A percentile compares a stretch with the other conserved stretches of the same genome.
Conservation (phyloP, 2,329 filamentous ascomycete species). For the Pseudogymnoascus sp. region DNA sequence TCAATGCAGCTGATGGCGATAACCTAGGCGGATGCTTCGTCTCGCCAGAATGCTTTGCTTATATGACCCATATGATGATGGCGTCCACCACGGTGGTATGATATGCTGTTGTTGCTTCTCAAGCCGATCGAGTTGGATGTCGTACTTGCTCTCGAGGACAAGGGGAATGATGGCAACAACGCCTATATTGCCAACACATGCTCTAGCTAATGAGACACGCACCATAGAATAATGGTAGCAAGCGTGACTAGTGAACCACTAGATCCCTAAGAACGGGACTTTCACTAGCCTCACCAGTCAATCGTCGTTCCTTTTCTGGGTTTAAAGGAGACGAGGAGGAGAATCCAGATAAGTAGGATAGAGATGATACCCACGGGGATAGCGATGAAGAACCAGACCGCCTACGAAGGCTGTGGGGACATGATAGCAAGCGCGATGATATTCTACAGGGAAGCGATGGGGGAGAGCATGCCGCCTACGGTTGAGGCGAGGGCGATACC, state of each 20-base stretch:
- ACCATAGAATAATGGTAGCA: slow-evolving; percentile 84
- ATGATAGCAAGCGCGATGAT: slow-evolving; percentile 96
- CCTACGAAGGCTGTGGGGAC: slow-evolving; percentile 85
- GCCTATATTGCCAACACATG: slow-evolving; percentile 89
- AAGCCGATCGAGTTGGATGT: too few species aligned
- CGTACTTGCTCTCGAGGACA: too few species aligned
- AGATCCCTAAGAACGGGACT: slow-evolving; percentile 77
- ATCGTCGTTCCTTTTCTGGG: slow-evolving; percentile 81
- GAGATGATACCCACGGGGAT: slow-evolving; percentile 86
- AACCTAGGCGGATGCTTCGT: slow-evolving; percentile 90
- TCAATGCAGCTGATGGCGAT: slow-evolving; percentile 91
- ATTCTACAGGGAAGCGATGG: slow-evolving; percentile 95
- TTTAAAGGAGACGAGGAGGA: slow-evolving; percentile 78
- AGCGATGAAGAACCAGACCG: slow-evolving; percentile 93
- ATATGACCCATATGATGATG: too few species aligned
- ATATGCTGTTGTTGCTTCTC: too few species aligned
- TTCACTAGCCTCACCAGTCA: slow-evolving; percentile 81
- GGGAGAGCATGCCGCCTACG: slow-evolving; percentile 90
- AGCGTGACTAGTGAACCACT: slow-evolving; percentile 92
- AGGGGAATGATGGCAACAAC: slow-evolving; percentile 95
- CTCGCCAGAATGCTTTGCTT: slow-evolving; percentile 58
- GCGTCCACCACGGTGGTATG: too few species aligned
- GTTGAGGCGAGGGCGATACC: slow-evolving; percentile 94
- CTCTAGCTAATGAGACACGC: slow-evolving; percentile 82
- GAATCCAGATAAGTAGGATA: slow-evolving; percentile 78